These are phyloP conservation scores for Alternaria atra DNA, from an alignment of 2,329 filamentous ascomycete species.

Conservation along the genomic window DNA sequence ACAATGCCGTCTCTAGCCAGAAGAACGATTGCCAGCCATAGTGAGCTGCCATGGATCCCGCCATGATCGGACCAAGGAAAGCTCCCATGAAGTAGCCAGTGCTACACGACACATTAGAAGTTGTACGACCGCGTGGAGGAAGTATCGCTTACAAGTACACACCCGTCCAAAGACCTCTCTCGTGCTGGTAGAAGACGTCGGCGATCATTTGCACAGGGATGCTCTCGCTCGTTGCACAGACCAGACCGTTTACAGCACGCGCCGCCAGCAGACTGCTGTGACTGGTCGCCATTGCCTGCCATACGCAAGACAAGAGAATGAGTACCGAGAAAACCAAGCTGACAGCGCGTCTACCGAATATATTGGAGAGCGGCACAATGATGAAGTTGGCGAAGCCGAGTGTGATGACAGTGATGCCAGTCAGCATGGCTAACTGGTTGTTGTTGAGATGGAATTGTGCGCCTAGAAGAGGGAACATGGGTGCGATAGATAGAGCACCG, in stretches of 20 bases:
- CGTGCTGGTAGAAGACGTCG: conserved; percentile 57
- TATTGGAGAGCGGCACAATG: conserved; percentile 56
- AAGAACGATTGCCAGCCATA: conserved; percentile 59
- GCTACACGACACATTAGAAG: conserved; percentile 26
- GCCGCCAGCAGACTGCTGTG: conserved; percentile 55
- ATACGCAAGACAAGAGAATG: conserved; percentile 54
- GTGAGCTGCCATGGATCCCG: conserved; percentile 52
- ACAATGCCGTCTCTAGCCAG: conserved; percentile 55
- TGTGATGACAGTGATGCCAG: conserved; percentile 56
- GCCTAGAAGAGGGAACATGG: conserved; percentile 55
- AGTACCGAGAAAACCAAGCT: conserved; percentile 53
- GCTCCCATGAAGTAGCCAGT: conserved; percentile 55
- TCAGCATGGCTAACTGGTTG: conserved; percentile 53
- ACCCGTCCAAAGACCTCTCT: conserved; percentile 53
- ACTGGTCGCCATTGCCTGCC: conserved; percentile 55
- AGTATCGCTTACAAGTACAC: conserved; percentile 47
- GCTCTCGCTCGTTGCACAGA: conserved; percentile 56
- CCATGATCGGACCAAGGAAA: conserved; percentile 57
- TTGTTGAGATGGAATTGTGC: conserved; percentile 53
- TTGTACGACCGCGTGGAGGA: too few species aligned
- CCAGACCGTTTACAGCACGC: conserved; percentile 54
- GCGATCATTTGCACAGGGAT: conserved; percentile 56
- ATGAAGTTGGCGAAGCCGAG: conserved; percentile 57
- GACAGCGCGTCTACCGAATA: conserved; percentile 54
- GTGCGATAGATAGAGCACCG: conserved; percentile 55